These are phyloP conservation scores for Aspergillus latus DNA, from an alignment of 2,329 filamentous ascomycete species.

Conservation along the genomic window DNA sequence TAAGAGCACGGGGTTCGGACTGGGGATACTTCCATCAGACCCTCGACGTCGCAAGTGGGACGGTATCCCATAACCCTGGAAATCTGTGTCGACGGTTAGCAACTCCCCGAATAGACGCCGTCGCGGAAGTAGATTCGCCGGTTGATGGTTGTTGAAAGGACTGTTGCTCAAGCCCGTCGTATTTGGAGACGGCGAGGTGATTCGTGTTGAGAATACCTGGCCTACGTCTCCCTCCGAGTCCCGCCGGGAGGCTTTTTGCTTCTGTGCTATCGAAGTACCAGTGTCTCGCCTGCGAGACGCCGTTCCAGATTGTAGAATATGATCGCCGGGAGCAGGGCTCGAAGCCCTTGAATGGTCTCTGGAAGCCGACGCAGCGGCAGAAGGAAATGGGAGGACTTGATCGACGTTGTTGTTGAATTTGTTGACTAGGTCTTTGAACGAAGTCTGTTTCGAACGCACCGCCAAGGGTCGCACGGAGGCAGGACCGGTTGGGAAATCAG, in stretches of 20 bases:
- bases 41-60: constrained; percentile 58
- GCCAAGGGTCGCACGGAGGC: constrained; percentile 16
- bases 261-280: constrained; percentile 19
- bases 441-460: constrained; percentile 55
- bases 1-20: constrained; percentile 46
- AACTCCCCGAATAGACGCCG: constrained; percentile 75
- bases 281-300: constrained; percentile 27
- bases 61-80: constrained; percentile 60
- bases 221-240: constrained; percentile 20
- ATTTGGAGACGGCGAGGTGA: constrained; percentile 4
- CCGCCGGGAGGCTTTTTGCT: constrained; percentile 18
- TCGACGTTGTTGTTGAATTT: constrained; percentile 68
- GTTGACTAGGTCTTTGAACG: constrained; percentile 76
- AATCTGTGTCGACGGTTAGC: constrained; percentile 58
- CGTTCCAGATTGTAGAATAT: constrained; percentile 29
- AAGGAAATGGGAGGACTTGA: constrained; percentile 45
- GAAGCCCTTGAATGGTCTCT: constrained; percentile 36
- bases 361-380: constrained; percentile 33
- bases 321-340: constrained; percentile 23
- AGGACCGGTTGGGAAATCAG: constrained; percentile 22
- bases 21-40: constrained; percentile 68
- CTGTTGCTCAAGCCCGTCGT: constrained; percentile 9
- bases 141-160: constrained; percentile 6
- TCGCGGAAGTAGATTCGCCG: constrained; percentile 40
- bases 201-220: constrained; percentile 7